Conservation (phyloP, 1,139 yeast genomes). For the Debaryomyces fabryi region DNA sequence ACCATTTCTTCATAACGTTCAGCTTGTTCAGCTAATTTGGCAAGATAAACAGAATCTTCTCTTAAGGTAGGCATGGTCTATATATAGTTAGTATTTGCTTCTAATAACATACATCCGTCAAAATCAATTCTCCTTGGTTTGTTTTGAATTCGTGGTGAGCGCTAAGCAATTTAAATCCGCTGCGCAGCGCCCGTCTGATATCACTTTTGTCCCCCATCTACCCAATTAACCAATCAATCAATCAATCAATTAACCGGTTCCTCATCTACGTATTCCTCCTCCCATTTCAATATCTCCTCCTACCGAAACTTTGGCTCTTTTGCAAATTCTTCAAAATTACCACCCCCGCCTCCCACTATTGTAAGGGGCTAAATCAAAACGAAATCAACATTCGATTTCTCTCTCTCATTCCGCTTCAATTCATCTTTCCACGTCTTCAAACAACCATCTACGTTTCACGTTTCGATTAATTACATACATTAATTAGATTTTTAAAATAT, state of each 20-base stretch:
- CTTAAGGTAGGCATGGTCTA: slow-evolving; percentile 74
- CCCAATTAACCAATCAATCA: slow-evolving; percentile 4
- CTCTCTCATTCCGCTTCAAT: neutral
- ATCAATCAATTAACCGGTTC: neutral
- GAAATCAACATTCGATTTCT: neutral
- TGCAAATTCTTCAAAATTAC: neutral
- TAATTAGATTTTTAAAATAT: slow-evolving; percentile 5
- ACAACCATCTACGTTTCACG: neutral
- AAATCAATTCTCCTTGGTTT: neutral
- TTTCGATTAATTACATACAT: slow-evolving; percentile 2
- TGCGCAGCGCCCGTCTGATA: slow-evolving; percentile 3
- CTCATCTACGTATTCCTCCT: neutral
- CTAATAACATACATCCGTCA: neutral
- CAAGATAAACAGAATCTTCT: slow-evolving; percentile 98
- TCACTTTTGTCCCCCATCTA: neutral
- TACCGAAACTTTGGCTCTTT: neutral
- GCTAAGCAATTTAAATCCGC: slow-evolving; percentile 4
- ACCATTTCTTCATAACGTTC: slow-evolving; percentile 99
- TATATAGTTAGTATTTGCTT: slow-evolving; percentile 5
- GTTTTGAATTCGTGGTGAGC: slow-evolving; percentile 7
- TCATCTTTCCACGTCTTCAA: slow-evolving; percentile 2
- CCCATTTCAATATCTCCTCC: neutral
- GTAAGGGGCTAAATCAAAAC: slow-evolving; percentile 6
- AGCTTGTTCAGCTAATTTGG: slow-evolving; percentile 99
- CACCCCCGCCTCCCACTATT: slow-evolving; percentile 1